Evolutionary conservation across 495 filamentous ascomycete genomes (phyloP).

Genomic region (Xylaria cubensis): DNA sequence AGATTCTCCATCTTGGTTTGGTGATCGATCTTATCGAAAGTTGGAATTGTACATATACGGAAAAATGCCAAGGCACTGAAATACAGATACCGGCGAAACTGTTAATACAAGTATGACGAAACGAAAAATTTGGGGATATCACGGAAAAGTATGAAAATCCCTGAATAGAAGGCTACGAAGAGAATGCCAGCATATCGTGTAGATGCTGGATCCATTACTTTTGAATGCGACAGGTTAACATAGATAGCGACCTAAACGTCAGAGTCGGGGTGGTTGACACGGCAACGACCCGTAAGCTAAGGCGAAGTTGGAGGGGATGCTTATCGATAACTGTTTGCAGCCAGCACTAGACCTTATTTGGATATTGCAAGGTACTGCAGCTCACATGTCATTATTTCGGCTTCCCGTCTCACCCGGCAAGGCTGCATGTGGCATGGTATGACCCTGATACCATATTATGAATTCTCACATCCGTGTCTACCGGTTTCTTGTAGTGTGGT

Average conservation of each 20-base stretch:
- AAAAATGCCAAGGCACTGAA: constrained; percentile 32
- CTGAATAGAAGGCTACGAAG: not conserved
- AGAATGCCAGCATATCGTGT: not conserved
- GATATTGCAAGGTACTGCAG: not conserved
- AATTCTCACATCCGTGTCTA: not conserved
- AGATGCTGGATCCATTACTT: not conserved
- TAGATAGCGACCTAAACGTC: constrained; percentile 28
- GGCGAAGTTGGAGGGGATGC: not conserved
- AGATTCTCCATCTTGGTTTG: constrained; percentile 80
- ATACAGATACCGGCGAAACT: constrained; percentile 29
- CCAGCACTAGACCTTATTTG: no score
- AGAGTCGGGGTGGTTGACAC: constrained; percentile 32
- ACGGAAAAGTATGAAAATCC: constrained; percentile 20
- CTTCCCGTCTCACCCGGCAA: not conserved
- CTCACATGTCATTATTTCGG: not conserved
- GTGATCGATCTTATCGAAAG: constrained; percentile 7
- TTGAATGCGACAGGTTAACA: constrained; percentile 19
- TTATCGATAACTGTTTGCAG: not conserved
- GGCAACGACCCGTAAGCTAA: constrained; percentile 28
- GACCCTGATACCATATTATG: not conserved
- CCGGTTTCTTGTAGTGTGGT: not conserved
- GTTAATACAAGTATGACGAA: constrained; percentile 47
- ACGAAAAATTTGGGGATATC: constrained; percentile 34
- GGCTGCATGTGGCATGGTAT: not conserved
- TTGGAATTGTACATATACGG: constrained; percentile 22